A percentile compares a stretch with the other conserved stretches of the same genome.
phyloP scores from a whole-genome alignment of 306 rosid genomes.

The Acacia melanoxylon region DNA sequence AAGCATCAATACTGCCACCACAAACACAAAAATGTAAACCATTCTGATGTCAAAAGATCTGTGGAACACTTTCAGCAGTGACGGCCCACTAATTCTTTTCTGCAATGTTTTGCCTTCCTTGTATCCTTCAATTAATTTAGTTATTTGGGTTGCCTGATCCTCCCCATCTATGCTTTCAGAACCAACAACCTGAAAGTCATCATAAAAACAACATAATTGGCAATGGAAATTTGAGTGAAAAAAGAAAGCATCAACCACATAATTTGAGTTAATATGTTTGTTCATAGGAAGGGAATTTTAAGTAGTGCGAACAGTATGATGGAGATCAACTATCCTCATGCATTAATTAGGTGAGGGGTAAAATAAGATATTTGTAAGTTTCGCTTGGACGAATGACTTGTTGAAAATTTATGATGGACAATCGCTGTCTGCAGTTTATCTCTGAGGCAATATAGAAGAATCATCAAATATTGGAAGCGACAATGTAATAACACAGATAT shows the following conservation, averaged over 20 bases:
- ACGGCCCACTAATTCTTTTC: conserved; percentile 52
- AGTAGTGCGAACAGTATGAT: neutral
- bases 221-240: neutral
- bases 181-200: conserved; percentile 62
- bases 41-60: conserved; percentile 61
- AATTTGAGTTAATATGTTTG: conserved; percentile 3
- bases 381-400: neutral
- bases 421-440: neutral
- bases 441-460: neutral
- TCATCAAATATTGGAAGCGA: neutral
- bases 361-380: conserved; percentile 10
- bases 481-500: conserved; percentile 3
- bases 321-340: neutral
- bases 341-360: neutral
- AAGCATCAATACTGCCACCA: conserved; percentile 57
- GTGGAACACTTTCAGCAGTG: conserved; percentile 43
- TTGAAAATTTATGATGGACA: neutral
- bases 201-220: neutral
- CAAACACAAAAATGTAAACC: conserved; percentile 64
- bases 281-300: neutral
- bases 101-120: conserved; percentile 73
- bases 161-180: conserved; percentile 69
- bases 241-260: conserved; percentile 14
- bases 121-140: conserved; percentile 75
- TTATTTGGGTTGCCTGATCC: conserved; percentile 74